Evolutionary conservation across 2,329 filamentous ascomycete species (phyloP).

Genomic region (Aaosphaeria pasadenensis): DNA sequence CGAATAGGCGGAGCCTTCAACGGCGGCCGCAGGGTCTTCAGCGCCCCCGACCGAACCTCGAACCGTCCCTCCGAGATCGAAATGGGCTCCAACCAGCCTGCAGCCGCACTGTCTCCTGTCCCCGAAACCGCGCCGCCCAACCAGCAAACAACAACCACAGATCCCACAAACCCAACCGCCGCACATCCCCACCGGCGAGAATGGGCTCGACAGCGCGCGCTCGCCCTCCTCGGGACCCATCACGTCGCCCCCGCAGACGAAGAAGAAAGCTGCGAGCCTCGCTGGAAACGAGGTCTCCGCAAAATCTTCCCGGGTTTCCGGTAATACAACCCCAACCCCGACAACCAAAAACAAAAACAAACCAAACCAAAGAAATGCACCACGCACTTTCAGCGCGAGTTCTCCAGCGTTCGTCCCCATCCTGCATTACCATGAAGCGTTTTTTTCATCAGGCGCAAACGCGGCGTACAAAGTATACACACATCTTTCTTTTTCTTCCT

Average conservation of each 20-base stretch:
- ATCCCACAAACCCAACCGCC: conserved; percentile 1
- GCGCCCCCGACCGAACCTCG: conserved; percentile 20
- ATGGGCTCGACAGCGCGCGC: conserved; percentile 45
- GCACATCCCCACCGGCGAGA: conserved; percentile 25
- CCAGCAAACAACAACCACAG: not conserved
- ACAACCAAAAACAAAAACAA: too few species aligned
- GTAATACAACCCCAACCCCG: conserved; percentile 2
- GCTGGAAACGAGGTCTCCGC: conserved; percentile 26
- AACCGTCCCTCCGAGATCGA: conserved; percentile 25
- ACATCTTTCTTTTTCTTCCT: too few species aligned
- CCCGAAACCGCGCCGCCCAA: not conserved
- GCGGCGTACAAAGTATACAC: too few species aligned
- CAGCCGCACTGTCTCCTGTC: not conserved
- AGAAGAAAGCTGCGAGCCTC: conserved; percentile 9
- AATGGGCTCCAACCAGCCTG: conserved; percentile 13
- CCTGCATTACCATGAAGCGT: too few species aligned
- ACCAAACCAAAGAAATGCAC: too few species aligned
- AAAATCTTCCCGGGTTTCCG: conserved; percentile 34
- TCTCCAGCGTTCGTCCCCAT: too few species aligned
- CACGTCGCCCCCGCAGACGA: conserved; percentile 22
- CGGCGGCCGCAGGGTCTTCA: conserved; percentile 28
- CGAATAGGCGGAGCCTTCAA: conserved; percentile 19
- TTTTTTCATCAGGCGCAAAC: too few species aligned
- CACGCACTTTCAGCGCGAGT: too few species aligned
- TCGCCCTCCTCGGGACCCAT: conserved; percentile 41